Conservation (phyloP, 2,329 filamentous ascomycete genomes). For the Neofusicoccum ribis region DNA sequence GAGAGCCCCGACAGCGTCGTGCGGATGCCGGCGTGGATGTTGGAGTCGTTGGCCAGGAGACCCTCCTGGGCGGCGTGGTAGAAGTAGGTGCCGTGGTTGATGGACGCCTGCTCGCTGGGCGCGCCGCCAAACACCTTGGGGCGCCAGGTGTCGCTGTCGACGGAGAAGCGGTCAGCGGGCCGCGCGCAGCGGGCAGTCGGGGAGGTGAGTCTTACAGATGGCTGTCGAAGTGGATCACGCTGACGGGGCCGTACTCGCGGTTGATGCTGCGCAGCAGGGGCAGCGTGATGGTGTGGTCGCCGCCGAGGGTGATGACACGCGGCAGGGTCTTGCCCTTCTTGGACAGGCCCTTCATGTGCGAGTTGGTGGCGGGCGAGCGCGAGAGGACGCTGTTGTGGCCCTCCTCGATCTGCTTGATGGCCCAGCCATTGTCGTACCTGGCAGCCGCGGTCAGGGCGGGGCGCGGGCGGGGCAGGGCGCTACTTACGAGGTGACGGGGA, state of each 20-base stretch:
- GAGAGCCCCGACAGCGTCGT: constrained; percentile 76
- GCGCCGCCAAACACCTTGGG: constrained; percentile 86
- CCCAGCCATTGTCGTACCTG: constrained; percentile 80
- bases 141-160: constrained; percentile 61
- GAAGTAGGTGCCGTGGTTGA: constrained; percentile 91
- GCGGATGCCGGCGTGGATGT: constrained; percentile 84
- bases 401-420: constrained; percentile 81
- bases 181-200: not conserved
- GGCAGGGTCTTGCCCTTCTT: constrained; percentile 75
- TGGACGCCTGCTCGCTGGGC: constrained; percentile 70
- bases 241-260: constrained; percentile 68
- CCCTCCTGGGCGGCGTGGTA: constrained; percentile 79
- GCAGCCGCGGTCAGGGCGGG: not conserved
- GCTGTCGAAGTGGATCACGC: constrained; percentile 64
- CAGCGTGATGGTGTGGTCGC: constrained; percentile 63
- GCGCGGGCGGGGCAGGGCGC: not conserved
- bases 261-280: constrained; percentile 58
- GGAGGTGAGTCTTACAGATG: constrained; percentile 49
- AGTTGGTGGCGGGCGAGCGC: constrained; percentile 68
- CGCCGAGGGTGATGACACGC: constrained; percentile 72
- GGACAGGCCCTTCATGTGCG: constrained; percentile 66
- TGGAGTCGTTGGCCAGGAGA: constrained; percentile 75
- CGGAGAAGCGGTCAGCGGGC: not conserved
- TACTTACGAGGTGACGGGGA: constrained; percentile 77
- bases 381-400: constrained; percentile 76